phyloP scores from a whole-genome alignment of 305 asterid species.

The Fraxinus floribunda region DNA sequence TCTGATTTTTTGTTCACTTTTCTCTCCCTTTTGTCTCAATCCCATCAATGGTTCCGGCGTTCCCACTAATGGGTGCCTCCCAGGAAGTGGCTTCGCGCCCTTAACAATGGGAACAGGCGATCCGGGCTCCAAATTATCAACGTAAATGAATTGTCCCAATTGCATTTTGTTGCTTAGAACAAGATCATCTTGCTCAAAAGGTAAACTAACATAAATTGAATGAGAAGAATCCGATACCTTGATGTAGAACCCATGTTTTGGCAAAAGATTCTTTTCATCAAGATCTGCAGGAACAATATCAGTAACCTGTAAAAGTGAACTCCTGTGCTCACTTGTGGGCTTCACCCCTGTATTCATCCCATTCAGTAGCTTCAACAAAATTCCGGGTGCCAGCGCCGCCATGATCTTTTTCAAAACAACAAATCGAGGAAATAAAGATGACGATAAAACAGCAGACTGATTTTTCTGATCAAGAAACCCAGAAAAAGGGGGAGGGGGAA shows the following conservation, averaged over 20 bases:
- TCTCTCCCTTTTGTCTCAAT: conserved; percentile 61
- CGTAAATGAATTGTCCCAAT: conserved; percentile 84
- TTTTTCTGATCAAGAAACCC: too few species aligned
- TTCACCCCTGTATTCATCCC: conserved; percentile 83
- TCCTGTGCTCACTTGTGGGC: conserved; percentile 82
- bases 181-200: conserved; percentile 86
- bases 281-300: conserved; percentile 97
- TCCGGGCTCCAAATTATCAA: conserved; percentile 79
- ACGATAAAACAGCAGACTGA: not conserved
- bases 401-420: conserved; percentile 21
- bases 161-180: conserved; percentile 94
- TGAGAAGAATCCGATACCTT: conserved; percentile 93
- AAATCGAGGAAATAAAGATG: not conserved
- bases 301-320: conserved; percentile 87
- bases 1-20: conserved; percentile 35
- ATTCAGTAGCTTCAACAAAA: conserved; percentile 68
- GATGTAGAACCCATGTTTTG: conserved; percentile 83
- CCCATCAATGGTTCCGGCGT: conserved; percentile 96
- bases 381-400: conserved; percentile 91
- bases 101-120: conserved; percentile 85
- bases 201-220: conserved; percentile 78
- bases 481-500: not conserved
- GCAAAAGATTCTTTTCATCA: conserved; percentile 78
- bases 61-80: conserved; percentile 83
- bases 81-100: conserved; percentile 82